Percentiles rank a stretch among this genome's conserved stretches.
These are phyloP conservation scores for Beta vulgaris DNA, from an alignment of 148 eudicot genomes.

Conservation along the genomic window DNA sequence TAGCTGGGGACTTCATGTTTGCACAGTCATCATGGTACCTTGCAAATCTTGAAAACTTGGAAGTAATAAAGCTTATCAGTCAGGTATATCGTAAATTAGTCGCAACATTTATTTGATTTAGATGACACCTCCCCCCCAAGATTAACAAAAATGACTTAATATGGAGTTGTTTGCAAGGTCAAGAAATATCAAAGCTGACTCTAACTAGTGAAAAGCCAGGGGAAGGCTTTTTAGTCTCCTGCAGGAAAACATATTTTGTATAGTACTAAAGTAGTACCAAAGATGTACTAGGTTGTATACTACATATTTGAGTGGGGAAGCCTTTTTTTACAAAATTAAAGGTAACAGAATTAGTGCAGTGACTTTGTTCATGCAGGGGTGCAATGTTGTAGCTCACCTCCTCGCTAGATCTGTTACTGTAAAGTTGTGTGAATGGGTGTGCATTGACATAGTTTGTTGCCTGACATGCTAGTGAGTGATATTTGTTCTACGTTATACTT, in stretches of 20 bases:
- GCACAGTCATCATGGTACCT: constrained; percentile 98
- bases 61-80: constrained; percentile 93
- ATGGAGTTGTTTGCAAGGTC: no score
- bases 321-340: neutral
- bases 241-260: neutral
- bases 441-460: neutral
- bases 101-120: neutral
- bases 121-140: neutral
- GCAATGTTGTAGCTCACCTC: neutral
- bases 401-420: neutral
- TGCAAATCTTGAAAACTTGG: constrained; percentile 90
- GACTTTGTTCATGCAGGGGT: neutral
- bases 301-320: no score
- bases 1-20: constrained; percentile 98
- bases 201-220: neutral
- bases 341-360: neutral
- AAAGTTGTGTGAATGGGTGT: neutral
- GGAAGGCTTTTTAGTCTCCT: neutral
- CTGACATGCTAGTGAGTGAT: neutral
- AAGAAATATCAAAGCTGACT: neutral
- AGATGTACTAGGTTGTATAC: no score
- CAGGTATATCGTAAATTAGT: constrained; percentile 47
- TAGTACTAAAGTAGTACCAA: neutral
- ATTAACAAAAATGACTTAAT: neutral
- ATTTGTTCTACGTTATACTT: neutral